Evolutionary conservation across 345 rosid genomes (phyloP).

Genomic region (Pugionium dolabratum): DNA sequence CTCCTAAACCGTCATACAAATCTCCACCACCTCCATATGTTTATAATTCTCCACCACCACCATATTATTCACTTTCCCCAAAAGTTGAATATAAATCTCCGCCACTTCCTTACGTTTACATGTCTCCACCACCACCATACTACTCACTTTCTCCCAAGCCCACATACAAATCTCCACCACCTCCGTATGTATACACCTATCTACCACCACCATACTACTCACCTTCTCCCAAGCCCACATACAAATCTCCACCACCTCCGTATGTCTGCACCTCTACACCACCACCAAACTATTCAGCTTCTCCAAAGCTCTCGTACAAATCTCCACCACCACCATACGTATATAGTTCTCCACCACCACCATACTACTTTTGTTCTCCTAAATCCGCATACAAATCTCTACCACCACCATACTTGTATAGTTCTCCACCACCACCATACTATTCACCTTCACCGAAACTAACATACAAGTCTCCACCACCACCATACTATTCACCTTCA

Average conservation of each 20-base stretch:
- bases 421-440: no score
- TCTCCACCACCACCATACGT: no score
- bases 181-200: background rate
- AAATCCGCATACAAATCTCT: background rate
- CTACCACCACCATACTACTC: slow-evolving; percentile 17
- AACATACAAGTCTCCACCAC: background rate
- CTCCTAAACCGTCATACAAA: no score
- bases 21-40: slow-evolving; percentile 9
- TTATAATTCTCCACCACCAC: slow-evolving; percentile 8
- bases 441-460: no score
- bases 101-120: slow-evolving; percentile 8
- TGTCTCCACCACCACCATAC: background rate
- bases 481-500: no score
- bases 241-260: slow-evolving; percentile 14
- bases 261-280: background rate
- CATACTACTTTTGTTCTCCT: background rate
- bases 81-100: background rate
- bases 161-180: no score
- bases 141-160: no score
- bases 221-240: background rate
- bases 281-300: no score
- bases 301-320: no score
- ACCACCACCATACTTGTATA: background rate
- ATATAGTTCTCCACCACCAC: slow-evolving; percentile 10
- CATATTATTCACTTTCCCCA: no score